Percentiles rank a stretch among this genome's conserved stretches.
phyloP scores from a whole-genome alignment of 768 basidiomycete species.

The Mycena rebaudengoi region DNA sequence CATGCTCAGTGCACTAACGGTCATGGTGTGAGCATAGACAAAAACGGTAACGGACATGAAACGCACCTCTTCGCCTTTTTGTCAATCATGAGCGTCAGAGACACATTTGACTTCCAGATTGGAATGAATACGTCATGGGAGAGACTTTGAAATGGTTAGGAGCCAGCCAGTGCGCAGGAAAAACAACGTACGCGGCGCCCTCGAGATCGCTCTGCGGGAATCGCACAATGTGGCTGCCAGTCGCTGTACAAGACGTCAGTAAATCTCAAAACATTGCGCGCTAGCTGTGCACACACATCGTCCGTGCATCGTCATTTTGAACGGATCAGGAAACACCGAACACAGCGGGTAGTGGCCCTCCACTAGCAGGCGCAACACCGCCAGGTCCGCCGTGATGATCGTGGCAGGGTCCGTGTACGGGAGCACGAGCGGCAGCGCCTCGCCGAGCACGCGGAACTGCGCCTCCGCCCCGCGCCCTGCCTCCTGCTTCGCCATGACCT shows the following conservation, averaged over 20 bases:
- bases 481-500: conserved; percentile 92
- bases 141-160: conserved; percentile 53
- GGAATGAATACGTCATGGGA: conserved; percentile 89
- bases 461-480: conserved; percentile 65
- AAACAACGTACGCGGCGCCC: conserved; percentile 60
- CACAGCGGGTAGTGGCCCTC: conserved; percentile 84
- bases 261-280: neutral
- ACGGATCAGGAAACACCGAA: conserved; percentile 66
- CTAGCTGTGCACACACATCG: conserved; percentile 54
- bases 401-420: conserved; percentile 76
- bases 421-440: conserved; percentile 86
- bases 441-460: conserved; percentile 81
- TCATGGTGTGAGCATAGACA: neutral
- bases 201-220: conserved; percentile 65
- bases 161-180: neutral
- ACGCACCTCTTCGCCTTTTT: conserved; percentile 93
- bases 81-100: conserved; percentile 92
- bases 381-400: conserved; percentile 67
- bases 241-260: conserved; percentile 45
- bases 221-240: conserved; percentile 78
- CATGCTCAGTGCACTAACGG: conserved; percentile 80
- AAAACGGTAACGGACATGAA: neutral
- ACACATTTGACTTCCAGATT: conserved; percentile 93
- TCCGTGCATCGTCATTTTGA: conserved; percentile 60
- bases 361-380: conserved; percentile 71